These are phyloP conservation scores for Coniophora puteana DNA, from an alignment of 1,284 basidiomycete genomes.

Conservation along the genomic window DNA sequence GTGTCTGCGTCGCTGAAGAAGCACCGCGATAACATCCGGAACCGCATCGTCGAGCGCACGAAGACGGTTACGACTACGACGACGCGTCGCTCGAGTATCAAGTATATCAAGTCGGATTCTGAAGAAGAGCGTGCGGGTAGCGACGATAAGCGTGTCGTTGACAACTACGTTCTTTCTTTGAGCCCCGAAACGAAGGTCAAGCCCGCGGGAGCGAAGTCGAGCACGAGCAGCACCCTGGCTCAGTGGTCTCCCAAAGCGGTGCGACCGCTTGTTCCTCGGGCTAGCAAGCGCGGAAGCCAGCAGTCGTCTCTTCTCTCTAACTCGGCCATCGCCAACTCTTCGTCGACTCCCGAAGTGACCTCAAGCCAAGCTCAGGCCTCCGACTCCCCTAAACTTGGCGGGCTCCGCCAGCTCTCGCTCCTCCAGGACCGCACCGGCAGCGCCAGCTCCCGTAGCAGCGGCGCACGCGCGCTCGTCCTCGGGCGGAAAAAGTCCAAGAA, in stretches of 20 bases:
- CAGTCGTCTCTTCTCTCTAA: too few species aligned
- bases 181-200: too few species aligned
- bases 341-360: conserved; percentile 18
- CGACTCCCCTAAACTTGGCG: conserved; percentile 35
- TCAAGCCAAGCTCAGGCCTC: too few species aligned
- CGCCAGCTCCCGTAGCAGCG: conserved; percentile 15
- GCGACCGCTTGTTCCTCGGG: conserved; percentile 48
- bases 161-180: too few species aligned
- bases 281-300: conserved; percentile 42
- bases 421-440: conserved; percentile 46
- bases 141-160: conserved; percentile 21
- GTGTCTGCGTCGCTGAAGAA: conserved; percentile 25
- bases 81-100: conserved; percentile 51
- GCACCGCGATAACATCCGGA: conserved; percentile 20
- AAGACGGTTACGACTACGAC: too few species aligned
- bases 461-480: conserved; percentile 50
- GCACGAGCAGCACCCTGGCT: conserved; percentile 31
- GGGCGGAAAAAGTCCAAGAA: conserved; percentile 46
- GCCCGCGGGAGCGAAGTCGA: conserved; percentile 23
- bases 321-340: too few species aligned
- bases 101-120: conserved; percentile 59
- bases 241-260: conserved; percentile 50
- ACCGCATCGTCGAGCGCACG: too few species aligned
- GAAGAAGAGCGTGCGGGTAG: conserved; percentile 15
- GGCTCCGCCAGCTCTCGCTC: conserved; percentile 59